Evolutionary conservation across 352 stramenopile species (phyloP).

Genomic region (Plasmopara viticola): DNA sequence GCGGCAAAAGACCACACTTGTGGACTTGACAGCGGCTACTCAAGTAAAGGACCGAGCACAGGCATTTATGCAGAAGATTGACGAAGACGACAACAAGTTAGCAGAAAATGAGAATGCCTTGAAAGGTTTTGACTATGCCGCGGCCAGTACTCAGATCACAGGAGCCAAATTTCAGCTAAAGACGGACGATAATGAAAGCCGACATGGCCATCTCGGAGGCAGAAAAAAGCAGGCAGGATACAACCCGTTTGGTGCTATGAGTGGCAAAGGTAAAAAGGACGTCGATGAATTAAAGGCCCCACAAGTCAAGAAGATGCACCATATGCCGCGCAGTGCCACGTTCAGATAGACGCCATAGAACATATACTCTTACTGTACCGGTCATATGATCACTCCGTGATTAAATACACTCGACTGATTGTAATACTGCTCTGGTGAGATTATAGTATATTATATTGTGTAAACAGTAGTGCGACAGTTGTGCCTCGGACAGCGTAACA

Average conservation of each 20-base stretch:
- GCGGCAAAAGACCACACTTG: slow-evolving; percentile 39
- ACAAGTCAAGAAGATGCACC: slow-evolving; percentile 74
- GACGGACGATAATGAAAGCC: slow-evolving; percentile 19
- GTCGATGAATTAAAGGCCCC: slow-evolving; percentile 23
- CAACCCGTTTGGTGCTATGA: slow-evolving; percentile 71
- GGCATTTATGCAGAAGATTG: slow-evolving; percentile 45
- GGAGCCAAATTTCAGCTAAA: slow-evolving; percentile 49
- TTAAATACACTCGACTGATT: slow-evolving; percentile 7
- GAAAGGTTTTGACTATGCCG: slow-evolving; percentile 52
- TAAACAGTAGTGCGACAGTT: too few species aligned
- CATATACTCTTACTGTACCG: slow-evolving; percentile 1
- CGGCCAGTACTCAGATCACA: slow-evolving; percentile 34
- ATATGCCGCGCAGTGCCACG: slow-evolving; percentile 79
- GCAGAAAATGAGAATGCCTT: slow-evolving; percentile 17
- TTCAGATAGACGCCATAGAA: slow-evolving; percentile 49
- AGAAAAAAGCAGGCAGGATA: slow-evolving; percentile 46
- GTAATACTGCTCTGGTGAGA: not conserved
- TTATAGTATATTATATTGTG: not conserved
- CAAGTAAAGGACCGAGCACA: slow-evolving; percentile 36
- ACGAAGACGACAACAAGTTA: slow-evolving; percentile 8
- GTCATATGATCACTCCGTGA: not conserved
- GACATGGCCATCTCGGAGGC: slow-evolving; percentile 8
- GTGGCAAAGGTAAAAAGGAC: slow-evolving; percentile 27
- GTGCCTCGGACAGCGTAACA: too few species aligned
- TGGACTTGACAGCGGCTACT: slow-evolving; percentile 26